phyloP scores from a whole-genome alignment of 1,284 basidiomycete species.

The Ganoderma leucocontextum region DNA sequence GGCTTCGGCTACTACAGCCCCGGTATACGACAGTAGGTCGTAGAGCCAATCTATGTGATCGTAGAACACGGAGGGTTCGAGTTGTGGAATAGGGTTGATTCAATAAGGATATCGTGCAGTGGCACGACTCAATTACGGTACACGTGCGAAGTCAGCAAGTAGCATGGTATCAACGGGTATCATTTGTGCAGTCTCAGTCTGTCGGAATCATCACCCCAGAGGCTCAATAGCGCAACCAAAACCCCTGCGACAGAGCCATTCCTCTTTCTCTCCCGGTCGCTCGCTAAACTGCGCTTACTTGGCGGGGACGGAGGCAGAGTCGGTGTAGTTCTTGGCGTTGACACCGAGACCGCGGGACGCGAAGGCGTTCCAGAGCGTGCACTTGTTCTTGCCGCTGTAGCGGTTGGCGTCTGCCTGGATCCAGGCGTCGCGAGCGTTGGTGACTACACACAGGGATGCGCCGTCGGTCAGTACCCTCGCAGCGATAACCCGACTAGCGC shows the following conservation, averaged over 20 bases:
- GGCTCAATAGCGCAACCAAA: slow-evolving; percentile 97
- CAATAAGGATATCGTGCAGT: too few relatives aligned
- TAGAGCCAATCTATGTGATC: too few relatives aligned
- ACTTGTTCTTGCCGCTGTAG: slow-evolving; percentile 45
- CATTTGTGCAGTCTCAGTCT: too few relatives aligned
- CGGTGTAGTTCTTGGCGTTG: slow-evolving; percentile 33
- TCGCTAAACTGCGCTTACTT: background rate
- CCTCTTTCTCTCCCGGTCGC: too few relatives aligned
- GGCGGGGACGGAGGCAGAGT: slow-evolving; percentile 1
- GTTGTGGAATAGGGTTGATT: too few relatives aligned
- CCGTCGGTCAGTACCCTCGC: background rate
- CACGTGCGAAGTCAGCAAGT: too few relatives aligned
- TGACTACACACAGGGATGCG: slow-evolving; percentile 20
- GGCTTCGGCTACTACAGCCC: too few relatives aligned
- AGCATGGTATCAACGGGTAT: too few relatives aligned
- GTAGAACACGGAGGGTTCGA: too few relatives aligned
- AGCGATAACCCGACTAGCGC: background rate
- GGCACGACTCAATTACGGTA: too few relatives aligned
- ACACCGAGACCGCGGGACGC: slow-evolving; percentile 47
- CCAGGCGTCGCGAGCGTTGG: slow-evolving; percentile 56
- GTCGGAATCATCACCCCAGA: slow-evolving; percentile 61
- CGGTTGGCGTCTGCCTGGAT: slow-evolving; percentile 56
- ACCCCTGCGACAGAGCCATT: slow-evolving; percentile 61
- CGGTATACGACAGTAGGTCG: too few relatives aligned
- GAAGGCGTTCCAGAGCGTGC: slow-evolving; percentile 47